Evolutionary conservation across 768 basidiomycete species (phyloP), one percentile per base, ranked within the genome.

Genomic region (Leucosporidium yakuticum): DNA sequence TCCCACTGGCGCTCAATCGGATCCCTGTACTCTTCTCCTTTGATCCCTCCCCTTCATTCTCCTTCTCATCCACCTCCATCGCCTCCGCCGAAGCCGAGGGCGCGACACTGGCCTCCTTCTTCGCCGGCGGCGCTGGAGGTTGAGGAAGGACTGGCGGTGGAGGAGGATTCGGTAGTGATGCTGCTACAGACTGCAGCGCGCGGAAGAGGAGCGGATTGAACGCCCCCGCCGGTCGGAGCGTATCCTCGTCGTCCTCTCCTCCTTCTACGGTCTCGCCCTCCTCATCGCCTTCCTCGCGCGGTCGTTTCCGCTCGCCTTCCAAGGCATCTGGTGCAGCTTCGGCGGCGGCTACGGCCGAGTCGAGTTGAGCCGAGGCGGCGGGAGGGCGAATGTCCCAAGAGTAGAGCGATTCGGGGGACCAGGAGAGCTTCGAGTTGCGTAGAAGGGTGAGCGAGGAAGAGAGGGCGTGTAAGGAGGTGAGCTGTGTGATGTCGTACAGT

Each of bases 341-440:
- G 29, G 67, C 64, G 31, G 73, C 49, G 17, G 19, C 34, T 75
- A 54, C 21, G 65, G 62, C 25, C 55, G 48, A 23, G 70, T 65
- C 57, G 53, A 44, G 6, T 15, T 44, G 39, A 3, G 69, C 15
- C 68, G 78, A 79, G 4, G 75, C 62, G 27, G 68, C 58, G 9
- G 62, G 64, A 2, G 67, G 87, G 62, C 83, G 80, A 70, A 92
- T 86, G 56, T 91, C 89, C 91, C 91, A 94, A 2, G 87, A 83
- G 75, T 90, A 90, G 9, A 89, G 89, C 32, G 87, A 87, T 55
- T 88, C 84, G 58, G 91, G 90, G 17, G 88, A 89, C 78, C 89
- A 91, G 67, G 87, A 86, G 20, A 91, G 91, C 69, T 88, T 83
- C 75, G 89, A 84, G 67, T 82, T 82, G 64, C 88, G 86, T 73